phyloP scores from a whole-genome alignment of 768 basidiomycete species.

The Serendipita sp. region DNA sequence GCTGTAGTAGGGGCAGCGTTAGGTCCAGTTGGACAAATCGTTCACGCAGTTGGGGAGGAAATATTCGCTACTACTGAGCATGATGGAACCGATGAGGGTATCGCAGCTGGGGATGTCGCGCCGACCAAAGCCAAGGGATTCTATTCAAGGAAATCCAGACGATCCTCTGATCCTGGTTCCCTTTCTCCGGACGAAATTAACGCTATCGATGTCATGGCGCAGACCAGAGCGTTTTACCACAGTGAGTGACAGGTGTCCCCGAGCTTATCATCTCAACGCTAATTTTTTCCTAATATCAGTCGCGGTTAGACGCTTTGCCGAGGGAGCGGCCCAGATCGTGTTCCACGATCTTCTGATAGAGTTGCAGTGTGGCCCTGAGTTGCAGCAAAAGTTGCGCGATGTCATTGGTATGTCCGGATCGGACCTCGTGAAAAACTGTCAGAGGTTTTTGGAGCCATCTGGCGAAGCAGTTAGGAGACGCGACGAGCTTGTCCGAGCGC shows the following conservation, averaged over 20 bases:
- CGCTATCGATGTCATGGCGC: not conserved
- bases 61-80: not conserved
- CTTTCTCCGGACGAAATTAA: not conserved
- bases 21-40: not conserved
- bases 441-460: not conserved
- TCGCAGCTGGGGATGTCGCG: too few relatives aligned
- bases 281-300: not conserved
- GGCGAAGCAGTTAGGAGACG: not conserved
- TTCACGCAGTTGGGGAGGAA: not conserved
- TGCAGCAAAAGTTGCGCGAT: not conserved
- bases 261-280: not conserved
- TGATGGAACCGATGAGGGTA: not conserved
- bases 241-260: not conserved
- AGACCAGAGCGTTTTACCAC: not conserved
- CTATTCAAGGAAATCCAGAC: too few relatives aligned
- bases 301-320: not conserved
- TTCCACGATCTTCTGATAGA: slow-evolving; percentile 1
- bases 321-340: not conserved
- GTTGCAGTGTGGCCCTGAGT: not conserved
- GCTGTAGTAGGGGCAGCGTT: not conserved
- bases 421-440: not conserved
- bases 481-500: not conserved
- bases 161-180: too few relatives aligned
- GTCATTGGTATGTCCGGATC: not conserved
- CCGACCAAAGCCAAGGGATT: too few relatives aligned